Conservation (phyloP, 768 basidiomycete genomes). For the Leucogyrophana mollusca region DNA sequence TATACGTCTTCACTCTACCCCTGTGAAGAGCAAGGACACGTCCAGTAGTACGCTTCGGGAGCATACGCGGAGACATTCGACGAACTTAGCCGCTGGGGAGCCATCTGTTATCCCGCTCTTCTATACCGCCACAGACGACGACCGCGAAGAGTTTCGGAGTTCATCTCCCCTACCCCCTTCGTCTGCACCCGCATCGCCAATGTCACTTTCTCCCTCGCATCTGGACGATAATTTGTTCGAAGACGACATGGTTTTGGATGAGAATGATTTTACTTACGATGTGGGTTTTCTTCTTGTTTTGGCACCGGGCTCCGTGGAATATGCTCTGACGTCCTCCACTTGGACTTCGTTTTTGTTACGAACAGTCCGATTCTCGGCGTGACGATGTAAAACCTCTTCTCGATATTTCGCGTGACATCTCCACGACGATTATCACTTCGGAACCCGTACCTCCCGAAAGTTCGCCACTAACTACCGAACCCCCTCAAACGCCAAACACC, state of each 20-base stretch:
- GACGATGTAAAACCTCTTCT: too few relatives aligned
- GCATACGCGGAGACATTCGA: constrained; percentile 2
- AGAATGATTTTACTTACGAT: constrained; percentile 16
- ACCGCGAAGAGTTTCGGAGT: constrained; percentile 13
- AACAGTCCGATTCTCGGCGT: constrained; percentile 7
- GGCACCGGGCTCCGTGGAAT: constrained; percentile 16
- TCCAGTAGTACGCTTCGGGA: constrained; percentile 6
- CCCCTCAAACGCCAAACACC: too few relatives aligned
- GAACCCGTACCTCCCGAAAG: too few relatives aligned
- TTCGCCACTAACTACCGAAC: too few relatives aligned
- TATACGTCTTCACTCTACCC: constrained; percentile 20
- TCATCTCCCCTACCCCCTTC: constrained; percentile 35
- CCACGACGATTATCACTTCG: too few relatives aligned
- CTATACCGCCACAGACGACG: constrained; percentile 14
- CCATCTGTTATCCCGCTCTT: neutral
- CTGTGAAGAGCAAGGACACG: constrained; percentile 11
- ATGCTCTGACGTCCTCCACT: constrained; percentile 4
- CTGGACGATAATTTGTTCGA: constrained; percentile 15
- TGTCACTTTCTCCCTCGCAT: constrained; percentile 35
- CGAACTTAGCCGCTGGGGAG: constrained; percentile 2
- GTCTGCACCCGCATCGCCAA: constrained; percentile 44
- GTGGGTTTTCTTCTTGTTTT: constrained; percentile 30
- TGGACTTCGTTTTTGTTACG: constrained; percentile 9
- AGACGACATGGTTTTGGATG: constrained; percentile 8
- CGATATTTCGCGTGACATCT: neutral